Evolutionary conservation across 495 filamentous ascomycete species (phyloP), one percentile per base, ranked within the genome.

Genomic region (Penicillium subrubescens): DNA sequence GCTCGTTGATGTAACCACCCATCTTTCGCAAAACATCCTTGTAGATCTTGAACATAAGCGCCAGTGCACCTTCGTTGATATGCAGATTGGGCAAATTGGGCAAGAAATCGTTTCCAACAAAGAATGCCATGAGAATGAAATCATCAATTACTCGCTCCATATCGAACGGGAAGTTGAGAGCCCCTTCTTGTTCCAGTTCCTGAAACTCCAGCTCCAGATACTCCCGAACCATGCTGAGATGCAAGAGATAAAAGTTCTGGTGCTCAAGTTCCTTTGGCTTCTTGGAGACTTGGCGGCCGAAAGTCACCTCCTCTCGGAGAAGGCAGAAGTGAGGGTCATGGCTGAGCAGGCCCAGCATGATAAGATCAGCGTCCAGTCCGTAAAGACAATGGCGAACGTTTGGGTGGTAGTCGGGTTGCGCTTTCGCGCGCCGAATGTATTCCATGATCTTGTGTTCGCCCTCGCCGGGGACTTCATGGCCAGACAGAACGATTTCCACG

Each of bases 361-460:
- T 98, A 55, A 99, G 81, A 79, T 99, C 96, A 34, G 96, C 96
- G 80, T 99, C 96, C 33, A 99, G 84, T 7, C 96, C 96, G 72
- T 99, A 99, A 44, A 99, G 82, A 78, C 96, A 99, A 76, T 99
- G 96, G 50, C 96, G 92, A 62, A 95, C 86, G 72, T 99, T 98
- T n/a, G 93, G 87, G 71, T 96, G 87, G 73, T 99, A 99, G 62
- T 90, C 86, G 4, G 92, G 90, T 73, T 99, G 96, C 48, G 94
- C 91, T 82, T 98, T 98, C 35, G 95, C 89, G 72, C 93, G 89
- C 62, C 96, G 90, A 75, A 99, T 99, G 74, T 98, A 98, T 76
- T 99, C 96, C 96, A 98, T 99, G 75, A 99, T 97, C 81, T 99
- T 99, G 81, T 99, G 95, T 78, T 99, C 96, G 59, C 96, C 96